These are phyloP conservation scores for Quercus gilva DNA, from an alignment of 306 rosid species.

Conservation along the genomic window DNA sequence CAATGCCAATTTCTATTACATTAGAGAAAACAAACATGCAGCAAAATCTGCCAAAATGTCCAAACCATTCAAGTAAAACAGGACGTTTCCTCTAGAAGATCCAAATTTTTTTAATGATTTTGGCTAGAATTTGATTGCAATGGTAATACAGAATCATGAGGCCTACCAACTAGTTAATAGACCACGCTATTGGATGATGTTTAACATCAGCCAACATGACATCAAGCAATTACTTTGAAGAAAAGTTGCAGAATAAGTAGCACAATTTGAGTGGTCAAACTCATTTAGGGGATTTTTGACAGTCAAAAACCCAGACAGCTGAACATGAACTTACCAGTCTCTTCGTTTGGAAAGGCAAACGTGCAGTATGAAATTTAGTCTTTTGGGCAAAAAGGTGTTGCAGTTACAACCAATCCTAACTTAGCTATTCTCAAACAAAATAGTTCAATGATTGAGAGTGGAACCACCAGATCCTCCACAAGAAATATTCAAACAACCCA, in stretches of 20 bases:
- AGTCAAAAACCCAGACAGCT: slow-evolving; percentile 18
- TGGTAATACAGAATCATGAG: not conserved
- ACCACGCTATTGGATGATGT: not conserved
- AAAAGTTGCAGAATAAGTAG: not conserved
- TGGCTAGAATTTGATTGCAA: not conserved
- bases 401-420: slow-evolving; percentile 7
- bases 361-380: slow-evolving; percentile 6
- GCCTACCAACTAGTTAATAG: not conserved
- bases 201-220: not conserved
- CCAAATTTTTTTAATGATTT: not conserved
- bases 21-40: not conserved
- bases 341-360: slow-evolving; percentile 1
- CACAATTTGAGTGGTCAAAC: not conserved
- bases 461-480: not conserved
- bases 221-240: not conserved
- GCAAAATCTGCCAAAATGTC: not conserved
- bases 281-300: slow-evolving; percentile 3
- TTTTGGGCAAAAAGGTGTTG: not conserved
- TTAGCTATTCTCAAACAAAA: not conserved
- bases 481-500: not conserved
- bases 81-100: not conserved
- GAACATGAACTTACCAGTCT: slow-evolving; percentile 4
- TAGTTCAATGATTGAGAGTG: not conserved
- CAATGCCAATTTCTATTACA: not conserved
- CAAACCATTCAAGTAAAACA: not conserved